Evolutionary conservation across 139 green algal species (phyloP).

Genomic region (Micractinium conductrix): DNA sequence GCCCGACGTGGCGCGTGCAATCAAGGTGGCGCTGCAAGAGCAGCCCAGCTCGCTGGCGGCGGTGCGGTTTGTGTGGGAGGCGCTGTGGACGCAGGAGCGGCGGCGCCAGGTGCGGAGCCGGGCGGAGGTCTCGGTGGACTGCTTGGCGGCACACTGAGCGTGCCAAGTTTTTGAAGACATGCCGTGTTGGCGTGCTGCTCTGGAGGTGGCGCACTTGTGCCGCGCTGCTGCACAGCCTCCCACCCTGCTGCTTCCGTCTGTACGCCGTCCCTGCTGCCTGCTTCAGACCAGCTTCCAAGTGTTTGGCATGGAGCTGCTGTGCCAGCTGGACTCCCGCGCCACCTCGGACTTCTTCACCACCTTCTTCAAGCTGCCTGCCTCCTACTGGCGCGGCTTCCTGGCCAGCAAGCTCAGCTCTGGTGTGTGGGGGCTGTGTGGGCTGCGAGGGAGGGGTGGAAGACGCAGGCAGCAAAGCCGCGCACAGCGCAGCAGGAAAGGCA

Average conservation of each 20-base stretch:
- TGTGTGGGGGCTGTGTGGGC: background rate
- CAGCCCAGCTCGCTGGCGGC: conserved; percentile 55
- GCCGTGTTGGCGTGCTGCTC: background rate
- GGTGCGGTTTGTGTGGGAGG: conserved; percentile 72
- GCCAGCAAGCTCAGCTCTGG: conserved; percentile 73
- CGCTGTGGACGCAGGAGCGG: conserved; percentile 86
- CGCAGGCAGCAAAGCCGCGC: no score
- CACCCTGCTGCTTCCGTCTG: background rate
- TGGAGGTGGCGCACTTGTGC: no score
- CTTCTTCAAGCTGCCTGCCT: conserved; percentile 89
- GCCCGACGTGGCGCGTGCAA: conserved; percentile 75
- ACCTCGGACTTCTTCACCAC: conserved; percentile 94
- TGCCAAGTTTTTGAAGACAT: no score
- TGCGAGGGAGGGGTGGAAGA: background rate
- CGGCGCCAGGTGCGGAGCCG: conserved; percentile 78
- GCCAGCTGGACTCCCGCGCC: conserved; percentile 71
- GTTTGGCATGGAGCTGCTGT: conserved; percentile 94
- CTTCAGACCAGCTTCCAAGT: conserved; percentile 88
- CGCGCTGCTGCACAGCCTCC: background rate
- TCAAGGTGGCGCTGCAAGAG: conserved; percentile 38
- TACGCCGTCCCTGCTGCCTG: conserved; percentile 74
- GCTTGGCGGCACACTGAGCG: no score
- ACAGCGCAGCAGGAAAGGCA: no score
- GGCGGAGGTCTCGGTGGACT: no score
- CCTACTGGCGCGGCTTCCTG: conserved; percentile 93